A percentile compares a stretch with the other conserved stretches of the same genome.
Conservation (phyloP, 2,329 filamentous ascomycete genomes). For the Aureobasidium vineae region DNA sequence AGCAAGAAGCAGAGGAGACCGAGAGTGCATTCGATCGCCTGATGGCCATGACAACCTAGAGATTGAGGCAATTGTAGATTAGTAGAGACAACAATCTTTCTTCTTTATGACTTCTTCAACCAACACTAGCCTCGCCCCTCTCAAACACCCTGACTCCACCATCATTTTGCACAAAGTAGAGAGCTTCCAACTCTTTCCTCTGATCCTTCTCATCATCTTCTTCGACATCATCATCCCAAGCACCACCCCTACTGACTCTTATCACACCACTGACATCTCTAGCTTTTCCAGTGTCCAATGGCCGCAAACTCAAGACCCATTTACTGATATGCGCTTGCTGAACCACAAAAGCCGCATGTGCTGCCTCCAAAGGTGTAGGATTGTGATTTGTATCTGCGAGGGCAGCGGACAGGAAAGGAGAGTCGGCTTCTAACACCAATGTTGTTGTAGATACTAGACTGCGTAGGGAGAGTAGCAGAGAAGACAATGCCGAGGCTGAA, state of each 20-base stretch:
- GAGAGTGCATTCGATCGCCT: slow-evolving; percentile 5
- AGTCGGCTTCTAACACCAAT: slow-evolving; percentile 68
- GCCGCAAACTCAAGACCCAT: slow-evolving; percentile 68
- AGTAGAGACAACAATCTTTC: neutral
- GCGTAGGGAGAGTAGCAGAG: slow-evolving; percentile 36
- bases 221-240: slow-evolving; percentile 37
- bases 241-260: slow-evolving; percentile 64
- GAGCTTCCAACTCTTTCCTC: slow-evolving; percentile 62
- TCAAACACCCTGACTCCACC: slow-evolving; percentile 81
- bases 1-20: neutral
- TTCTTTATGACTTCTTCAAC: neutral
- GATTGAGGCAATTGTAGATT: neutral
- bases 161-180: slow-evolving; percentile 80
- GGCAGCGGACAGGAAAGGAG: slow-evolving; percentile 60
- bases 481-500: slow-evolving; percentile 35
- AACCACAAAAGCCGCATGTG: slow-evolving; percentile 69
- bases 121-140: slow-evolving; percentile 58
- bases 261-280: slow-evolving; percentile 88
- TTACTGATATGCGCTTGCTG: slow-evolving; percentile 71
- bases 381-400: slow-evolving; percentile 28
- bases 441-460: slow-evolving; percentile 65
- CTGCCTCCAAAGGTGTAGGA: slow-evolving; percentile 64
- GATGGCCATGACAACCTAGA: slow-evolving; percentile 12
- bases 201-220: slow-evolving; percentile 48
- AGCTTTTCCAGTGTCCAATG: slow-evolving; percentile 83